These are phyloP conservation scores for Astrothelium macrocarpum DNA, from an alignment of 495 filamentous ascomycete genomes.

Conservation along the genomic window DNA sequence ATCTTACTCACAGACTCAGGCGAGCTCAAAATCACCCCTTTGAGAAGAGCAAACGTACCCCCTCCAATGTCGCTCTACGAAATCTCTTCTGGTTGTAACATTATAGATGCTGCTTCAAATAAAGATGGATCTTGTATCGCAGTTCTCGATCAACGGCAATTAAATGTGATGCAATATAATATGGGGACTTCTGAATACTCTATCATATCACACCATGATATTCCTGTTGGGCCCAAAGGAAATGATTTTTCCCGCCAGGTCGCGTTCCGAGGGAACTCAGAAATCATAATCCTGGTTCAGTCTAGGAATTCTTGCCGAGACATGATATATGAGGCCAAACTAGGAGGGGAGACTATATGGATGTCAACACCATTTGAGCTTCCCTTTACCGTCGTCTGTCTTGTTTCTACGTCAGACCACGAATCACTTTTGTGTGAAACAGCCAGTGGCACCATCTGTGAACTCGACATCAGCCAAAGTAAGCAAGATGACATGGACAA, in stretches of 20 bases:
- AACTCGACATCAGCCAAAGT: not conserved
- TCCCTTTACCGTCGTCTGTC: not conserved
- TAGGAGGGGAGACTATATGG: not conserved
- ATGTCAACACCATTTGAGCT: not conserved
- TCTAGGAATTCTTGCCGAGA: not conserved
- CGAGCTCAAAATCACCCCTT: conserved; percentile 74
- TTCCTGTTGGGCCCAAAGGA: conserved; percentile 15
- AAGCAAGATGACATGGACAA: not conserved
- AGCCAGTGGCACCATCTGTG: not conserved
- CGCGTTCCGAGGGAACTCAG: conserved; percentile 21
- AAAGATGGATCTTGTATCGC: conserved; percentile 57
- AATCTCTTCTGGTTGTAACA: conserved; percentile 50
- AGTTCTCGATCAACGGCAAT: conserved; percentile 47
- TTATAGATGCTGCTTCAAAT: conserved; percentile 66
- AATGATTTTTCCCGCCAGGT: conserved; percentile 18
- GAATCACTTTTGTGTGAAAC: not conserved
- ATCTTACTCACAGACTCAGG: conserved; percentile 24
- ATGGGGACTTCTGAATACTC: not conserved
- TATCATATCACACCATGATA: conserved; percentile 3
- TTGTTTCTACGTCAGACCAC: not conserved
- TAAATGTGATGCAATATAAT: not conserved
- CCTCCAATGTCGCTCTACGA: conserved; percentile 87
- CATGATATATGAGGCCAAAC: not conserved
- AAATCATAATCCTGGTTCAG: conserved; percentile 16
- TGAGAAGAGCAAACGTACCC: conserved; percentile 74